Evolutionary conservation across 2,329 filamentous ascomycete genomes (phyloP).

Genomic region (Phaeomoniella chlamydospora): DNA sequence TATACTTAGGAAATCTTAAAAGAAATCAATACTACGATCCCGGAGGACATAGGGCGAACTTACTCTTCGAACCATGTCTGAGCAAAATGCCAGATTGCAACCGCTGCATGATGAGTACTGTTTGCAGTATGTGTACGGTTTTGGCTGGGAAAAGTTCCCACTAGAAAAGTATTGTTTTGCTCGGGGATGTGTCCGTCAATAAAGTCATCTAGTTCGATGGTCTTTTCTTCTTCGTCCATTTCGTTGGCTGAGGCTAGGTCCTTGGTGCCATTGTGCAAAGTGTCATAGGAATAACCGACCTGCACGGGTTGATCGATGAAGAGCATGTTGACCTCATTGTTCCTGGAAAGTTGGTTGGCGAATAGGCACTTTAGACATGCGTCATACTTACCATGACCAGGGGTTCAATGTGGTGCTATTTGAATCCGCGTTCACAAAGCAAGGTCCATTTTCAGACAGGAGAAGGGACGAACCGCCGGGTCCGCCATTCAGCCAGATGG

Average conservation of each 20-base stretch:
- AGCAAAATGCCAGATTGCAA: constrained; percentile 1
- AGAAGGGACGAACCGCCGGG: constrained; percentile 18
- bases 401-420: constrained; percentile 27
- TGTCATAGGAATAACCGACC: constrained; percentile 43
- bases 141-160: constrained; percentile 4
- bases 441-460: constrained; percentile 29
- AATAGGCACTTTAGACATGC: neutral
- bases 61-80: constrained; percentile 2
- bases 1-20: constrained; percentile 39
- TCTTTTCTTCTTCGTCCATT: neutral
- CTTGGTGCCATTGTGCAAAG: constrained; percentile 23
- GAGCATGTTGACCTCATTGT: constrained; percentile 24
- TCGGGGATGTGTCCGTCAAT: constrained; percentile 1
- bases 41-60: neutral
- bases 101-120: neutral
- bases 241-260: constrained; percentile 13
- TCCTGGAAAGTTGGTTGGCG: constrained; percentile 13
- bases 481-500: constrained; percentile 32
- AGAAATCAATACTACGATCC: no score
- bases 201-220: neutral
- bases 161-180: constrained; percentile 3
- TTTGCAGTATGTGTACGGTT: constrained; percentile 22
- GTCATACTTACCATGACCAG: constrained; percentile 15
- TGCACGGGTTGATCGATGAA: constrained; percentile 55
- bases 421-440: constrained; percentile 23